Conservation (phyloP, 1,284 basidiomycete species). For the Puccinia polysora region DNA sequence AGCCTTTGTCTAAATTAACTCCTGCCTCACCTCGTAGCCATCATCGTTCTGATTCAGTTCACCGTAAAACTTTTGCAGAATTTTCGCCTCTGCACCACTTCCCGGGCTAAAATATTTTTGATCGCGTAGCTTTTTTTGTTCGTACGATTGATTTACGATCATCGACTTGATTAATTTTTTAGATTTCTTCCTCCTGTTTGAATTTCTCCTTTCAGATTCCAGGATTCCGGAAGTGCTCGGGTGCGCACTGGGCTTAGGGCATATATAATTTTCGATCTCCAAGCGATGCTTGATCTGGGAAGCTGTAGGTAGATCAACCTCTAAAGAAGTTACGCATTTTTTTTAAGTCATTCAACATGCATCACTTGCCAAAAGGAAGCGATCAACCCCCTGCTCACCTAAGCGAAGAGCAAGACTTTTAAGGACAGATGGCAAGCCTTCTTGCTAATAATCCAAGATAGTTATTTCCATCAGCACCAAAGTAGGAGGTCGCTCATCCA, state of each 20-base stretch:
- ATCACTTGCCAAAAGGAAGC: background rate
- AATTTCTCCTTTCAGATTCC: conserved; percentile 25
- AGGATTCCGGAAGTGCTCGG: conserved; percentile 14
- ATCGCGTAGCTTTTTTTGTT: conserved; percentile 28
- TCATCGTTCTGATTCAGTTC: background rate
- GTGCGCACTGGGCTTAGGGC: background rate
- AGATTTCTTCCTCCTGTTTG: conserved; percentile 4
- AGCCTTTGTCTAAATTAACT: background rate
- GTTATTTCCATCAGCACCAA: background rate
- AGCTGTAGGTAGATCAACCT: conserved; percentile 26
- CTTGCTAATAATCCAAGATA: conserved; percentile 4
- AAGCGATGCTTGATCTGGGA: conserved; percentile 33
- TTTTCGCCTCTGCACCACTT: conserved; percentile 20
- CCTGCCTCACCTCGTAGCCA: background rate
- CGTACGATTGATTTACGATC: conserved; percentile 31
- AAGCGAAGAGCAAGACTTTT: conserved; percentile 26
- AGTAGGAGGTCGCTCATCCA: no score
- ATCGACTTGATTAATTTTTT: conserved; percentile 6
- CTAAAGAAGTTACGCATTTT: background rate
- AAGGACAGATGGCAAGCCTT: conserved; percentile 27
- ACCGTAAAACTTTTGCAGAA: conserved; percentile 8
- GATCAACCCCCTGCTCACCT: background rate
- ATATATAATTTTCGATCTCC: conserved; percentile 20
- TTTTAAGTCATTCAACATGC: background rate
- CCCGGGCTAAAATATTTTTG: conserved; percentile 30